These are phyloP conservation scores for Chlamydomonas eustigma DNA, from an alignment of 139 green algal species.

Conservation along the genomic window DNA sequence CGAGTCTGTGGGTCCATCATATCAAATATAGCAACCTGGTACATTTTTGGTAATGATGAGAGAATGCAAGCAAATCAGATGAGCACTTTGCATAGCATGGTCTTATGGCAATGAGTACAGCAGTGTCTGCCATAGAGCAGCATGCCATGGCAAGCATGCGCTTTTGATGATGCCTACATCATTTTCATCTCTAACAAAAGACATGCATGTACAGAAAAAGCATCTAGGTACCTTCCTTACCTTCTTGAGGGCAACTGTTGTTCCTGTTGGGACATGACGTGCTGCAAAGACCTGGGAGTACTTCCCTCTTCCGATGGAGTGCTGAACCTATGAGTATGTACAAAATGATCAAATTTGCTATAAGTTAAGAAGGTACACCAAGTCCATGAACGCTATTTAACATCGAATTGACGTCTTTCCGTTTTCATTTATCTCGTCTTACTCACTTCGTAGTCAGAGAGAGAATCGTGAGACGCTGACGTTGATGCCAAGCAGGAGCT, in stretches of 20 bases:
- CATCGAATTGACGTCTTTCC: background rate
- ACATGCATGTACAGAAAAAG: background rate
- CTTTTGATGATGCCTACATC: background rate
- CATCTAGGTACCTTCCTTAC: slow-evolving; percentile 8
- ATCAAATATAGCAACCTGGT: slow-evolving; percentile 54
- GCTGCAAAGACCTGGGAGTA: slow-evolving; percentile 39
- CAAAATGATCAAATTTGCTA: background rate
- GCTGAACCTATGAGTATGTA: slow-evolving; percentile 25
- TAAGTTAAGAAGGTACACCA: too few relatives aligned
- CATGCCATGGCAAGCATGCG: background rate
- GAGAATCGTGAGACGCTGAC: slow-evolving; percentile 11
- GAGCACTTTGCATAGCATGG: too few relatives aligned
- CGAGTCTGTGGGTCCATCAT: slow-evolving; percentile 52
- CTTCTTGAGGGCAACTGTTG: slow-evolving; percentile 38
- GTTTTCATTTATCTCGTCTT: background rate
- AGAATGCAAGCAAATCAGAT: too few relatives aligned
- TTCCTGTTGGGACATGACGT: slow-evolving; percentile 17
- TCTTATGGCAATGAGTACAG: background rate
- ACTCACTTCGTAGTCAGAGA: slow-evolving; percentile 28
- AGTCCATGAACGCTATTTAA: background rate
- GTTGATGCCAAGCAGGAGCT: slow-evolving; percentile 19
- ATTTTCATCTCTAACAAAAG: background rate
- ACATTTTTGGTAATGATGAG: background rate
- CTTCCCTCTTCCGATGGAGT: slow-evolving; percentile 33
- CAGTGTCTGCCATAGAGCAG: too few relatives aligned